Percentiles rank a stretch among this genome's conserved stretches.
Conservation (phyloP, 2,329 filamentous ascomycete genomes). For the Arthrobotrys pseudoclavata region DNA sequence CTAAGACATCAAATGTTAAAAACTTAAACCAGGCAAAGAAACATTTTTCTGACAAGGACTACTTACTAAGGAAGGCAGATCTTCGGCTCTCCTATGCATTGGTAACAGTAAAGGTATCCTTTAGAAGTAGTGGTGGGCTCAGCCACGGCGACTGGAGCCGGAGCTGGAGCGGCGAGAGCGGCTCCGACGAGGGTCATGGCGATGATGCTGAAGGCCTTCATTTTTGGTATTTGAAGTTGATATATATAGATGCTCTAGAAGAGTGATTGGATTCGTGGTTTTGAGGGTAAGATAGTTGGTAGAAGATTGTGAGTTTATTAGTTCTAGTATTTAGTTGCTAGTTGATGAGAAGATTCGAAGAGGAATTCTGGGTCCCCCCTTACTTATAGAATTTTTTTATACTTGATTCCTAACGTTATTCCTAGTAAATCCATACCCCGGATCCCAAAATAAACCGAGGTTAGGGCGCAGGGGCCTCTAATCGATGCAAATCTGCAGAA, state of each 20-base stretch:
- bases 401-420: constrained; percentile 26
- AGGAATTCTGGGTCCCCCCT: constrained; percentile 3
- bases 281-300: background rate
- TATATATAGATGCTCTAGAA: background rate
- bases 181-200: constrained; percentile 15
- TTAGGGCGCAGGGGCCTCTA: constrained; percentile 2
- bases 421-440: background rate
- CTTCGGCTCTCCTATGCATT: constrained; percentile 27
- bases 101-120: constrained; percentile 35
- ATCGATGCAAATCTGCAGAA: constrained; percentile 19
- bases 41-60: background rate
- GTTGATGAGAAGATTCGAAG: background rate
- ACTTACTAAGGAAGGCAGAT: constrained; percentile 45
- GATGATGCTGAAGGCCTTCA: constrained; percentile 38
- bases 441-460: constrained; percentile 1
- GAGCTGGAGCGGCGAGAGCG: constrained; percentile 27
- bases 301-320: no score
- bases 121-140: constrained; percentile 17
- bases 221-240: constrained; percentile 14
- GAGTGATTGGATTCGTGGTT: background rate
- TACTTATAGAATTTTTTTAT: constrained; percentile 15
- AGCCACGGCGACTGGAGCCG: constrained; percentile 34
- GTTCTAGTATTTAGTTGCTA: background rate
- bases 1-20: constrained; percentile 1
- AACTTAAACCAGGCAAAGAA: background rate